Base-by-base conservation (phyloP, 208 protist genomes). In the Leptomonas pyrrhocoris region DNA sequence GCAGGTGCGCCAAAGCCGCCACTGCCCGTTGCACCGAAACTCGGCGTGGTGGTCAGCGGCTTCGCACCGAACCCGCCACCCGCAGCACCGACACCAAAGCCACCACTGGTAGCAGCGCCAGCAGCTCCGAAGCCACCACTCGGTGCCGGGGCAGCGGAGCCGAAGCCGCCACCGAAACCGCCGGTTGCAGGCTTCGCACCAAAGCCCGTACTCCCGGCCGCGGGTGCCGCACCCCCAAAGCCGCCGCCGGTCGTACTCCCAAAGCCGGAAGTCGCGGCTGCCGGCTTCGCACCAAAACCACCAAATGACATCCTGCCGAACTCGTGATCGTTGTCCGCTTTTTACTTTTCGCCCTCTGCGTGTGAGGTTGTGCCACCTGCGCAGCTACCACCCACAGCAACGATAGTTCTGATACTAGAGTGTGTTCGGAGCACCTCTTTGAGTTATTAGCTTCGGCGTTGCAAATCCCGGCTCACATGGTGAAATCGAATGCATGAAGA, bases 1-100 rank as follows among this genome's bases (percentile, higher is more conserved):
- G 34, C 34, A 3, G 34, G 34, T 19, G 43, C 50, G 50, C 50
- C 50, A 25, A 28, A 21, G 19, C 25, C 50, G 27, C 50, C 51
- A 38, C 51, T 15, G 51, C n/a, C 7, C n/a, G n/a, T 34, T 60
- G 15, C 15, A 8, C 70, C 70, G 53, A 82, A 82, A 34, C 77
- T n/a, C 43, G 43, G 43, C 16, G 43, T 19, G 2, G 43, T 12
- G 2, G 43, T 48, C 11, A 42, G 6, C 38, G 43, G 43, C 16
- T 19, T 48, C 43, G 71, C 55, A 40, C 80, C 80, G 42, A 84
- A 84, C 21, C 75, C 79, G 3, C 72, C 73, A 46, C 61, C 25
- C 7, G 49, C 61, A 13, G 58, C 27, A 27, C 70, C 31, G 28
- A 55, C 50, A 27, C 84, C 84, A 25, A 89, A 65, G 48, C 73